Conservation (phyloP, 2,329 filamentous ascomycete species). For the Leptographium wingfieldii region DNA sequence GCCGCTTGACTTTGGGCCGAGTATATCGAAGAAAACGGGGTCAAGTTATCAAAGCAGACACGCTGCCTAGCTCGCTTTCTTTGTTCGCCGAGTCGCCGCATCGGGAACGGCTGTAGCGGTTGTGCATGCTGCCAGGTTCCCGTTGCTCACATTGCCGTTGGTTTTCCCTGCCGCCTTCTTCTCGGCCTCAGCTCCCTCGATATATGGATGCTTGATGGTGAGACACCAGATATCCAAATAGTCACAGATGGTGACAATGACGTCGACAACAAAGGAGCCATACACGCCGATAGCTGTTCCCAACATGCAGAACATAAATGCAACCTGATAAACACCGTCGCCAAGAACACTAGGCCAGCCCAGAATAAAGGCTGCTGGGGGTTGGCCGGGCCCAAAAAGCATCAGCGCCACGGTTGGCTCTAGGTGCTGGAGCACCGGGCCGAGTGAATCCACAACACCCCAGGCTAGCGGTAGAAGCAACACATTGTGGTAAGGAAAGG, state of each 20-base stretch:
- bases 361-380: conserved; percentile 14
- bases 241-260: conserved; percentile 95
- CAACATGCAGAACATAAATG: conserved; percentile 68
- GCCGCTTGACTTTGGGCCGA: not conserved
- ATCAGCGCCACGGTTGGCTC: conserved; percentile 18
- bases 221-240: conserved; percentile 98
- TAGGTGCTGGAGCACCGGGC: conserved; percentile 48
- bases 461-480: conserved; percentile 64
- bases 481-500: conserved; percentile 86
- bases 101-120: not conserved
- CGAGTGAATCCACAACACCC: conserved; percentile 69
- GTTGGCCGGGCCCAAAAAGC: conserved; percentile 3
- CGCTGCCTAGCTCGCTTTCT: not conserved
- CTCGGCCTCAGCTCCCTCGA: conserved; percentile 22
- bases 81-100: not conserved
- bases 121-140: not conserved
- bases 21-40: not conserved
- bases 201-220: conserved; percentile 77
- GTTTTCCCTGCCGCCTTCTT: not conserved
- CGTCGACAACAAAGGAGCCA: conserved; percentile 91
- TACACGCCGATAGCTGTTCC: conserved; percentile 84
- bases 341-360: conserved; percentile 71
- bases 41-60: not conserved
- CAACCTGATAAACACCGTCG: conserved; percentile 71
- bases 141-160: not conserved